phyloP scores from a whole-genome alignment of 192 early-diverging fungal species.

The Podila clonocystis region DNA sequence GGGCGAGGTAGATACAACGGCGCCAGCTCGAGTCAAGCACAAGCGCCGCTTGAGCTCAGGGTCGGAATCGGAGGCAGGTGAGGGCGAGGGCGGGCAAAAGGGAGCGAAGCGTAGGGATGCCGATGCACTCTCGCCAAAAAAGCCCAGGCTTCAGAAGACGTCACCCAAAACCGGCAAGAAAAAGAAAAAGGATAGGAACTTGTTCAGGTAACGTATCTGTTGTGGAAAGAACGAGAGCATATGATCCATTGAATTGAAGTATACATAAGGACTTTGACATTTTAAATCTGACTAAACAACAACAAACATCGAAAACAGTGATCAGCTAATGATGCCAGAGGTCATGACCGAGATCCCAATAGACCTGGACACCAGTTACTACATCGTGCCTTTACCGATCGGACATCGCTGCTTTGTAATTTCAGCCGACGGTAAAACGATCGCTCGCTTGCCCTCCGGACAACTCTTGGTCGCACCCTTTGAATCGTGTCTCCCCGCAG shows the following conservation, averaged over 20 bases:
- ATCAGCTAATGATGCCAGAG: conserved; percentile 70
- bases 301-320: conserved; percentile 25
- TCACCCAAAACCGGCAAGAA: conserved; percentile 32
- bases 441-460: conserved; percentile 16
- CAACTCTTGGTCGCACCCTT: conserved; percentile 45
- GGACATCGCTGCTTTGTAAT: conserved; percentile 67
- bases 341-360: conserved; percentile 57
- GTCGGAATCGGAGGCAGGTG: conserved; percentile 25
- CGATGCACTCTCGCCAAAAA: conserved; percentile 30
- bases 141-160: conserved; percentile 28
- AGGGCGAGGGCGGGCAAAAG: conserved; percentile 11
- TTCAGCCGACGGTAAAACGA: conserved; percentile 57
- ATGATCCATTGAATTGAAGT: not conserved
- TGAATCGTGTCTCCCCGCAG: conserved; percentile 63
- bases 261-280: not conserved
- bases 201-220: conserved; percentile 43
- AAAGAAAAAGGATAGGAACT: conserved; percentile 44
- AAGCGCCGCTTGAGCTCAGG: conserved; percentile 38
- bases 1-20: not conserved
- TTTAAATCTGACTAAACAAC: not conserved
- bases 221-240: conserved; percentile 8
- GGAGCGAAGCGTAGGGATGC: conserved; percentile 13
- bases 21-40: conserved; percentile 8
- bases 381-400: conserved; percentile 62
- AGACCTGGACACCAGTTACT: conserved; percentile 60